Evolutionary conservation across 176 grass and related monocot species (phyloP).

Genomic region (Zea luxurians): DNA sequence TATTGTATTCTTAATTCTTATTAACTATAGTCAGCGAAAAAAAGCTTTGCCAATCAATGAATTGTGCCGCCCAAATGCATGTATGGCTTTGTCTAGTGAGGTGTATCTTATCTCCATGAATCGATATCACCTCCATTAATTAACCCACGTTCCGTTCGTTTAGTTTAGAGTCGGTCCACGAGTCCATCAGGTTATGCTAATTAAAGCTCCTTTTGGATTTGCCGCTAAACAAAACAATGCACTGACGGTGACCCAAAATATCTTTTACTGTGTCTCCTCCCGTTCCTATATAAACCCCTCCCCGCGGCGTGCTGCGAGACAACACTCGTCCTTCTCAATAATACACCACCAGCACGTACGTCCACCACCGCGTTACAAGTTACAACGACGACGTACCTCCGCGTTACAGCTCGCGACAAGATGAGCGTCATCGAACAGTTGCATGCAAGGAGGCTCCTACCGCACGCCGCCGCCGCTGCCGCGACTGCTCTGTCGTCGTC

Average conservation of each 20-base stretch:
- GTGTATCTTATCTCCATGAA: constrained; percentile 39
- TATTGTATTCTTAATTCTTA: background rate
- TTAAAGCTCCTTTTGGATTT: background rate
- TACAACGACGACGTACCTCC: too few species aligned
- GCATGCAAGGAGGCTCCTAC: constrained; percentile 54
- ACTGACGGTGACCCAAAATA: constrained; percentile 4
- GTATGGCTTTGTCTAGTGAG: background rate
- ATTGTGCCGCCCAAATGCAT: background rate
- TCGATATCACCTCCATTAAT: constrained; percentile 11
- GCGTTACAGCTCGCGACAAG: background rate
- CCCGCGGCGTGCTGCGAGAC: constrained; percentile 29
- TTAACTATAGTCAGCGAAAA: background rate
- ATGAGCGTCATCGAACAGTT: constrained; percentile 13
- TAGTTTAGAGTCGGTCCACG: background rate
- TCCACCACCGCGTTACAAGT: background rate
- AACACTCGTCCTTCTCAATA: background rate
- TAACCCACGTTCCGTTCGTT: constrained; percentile 8
- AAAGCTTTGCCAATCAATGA: background rate
- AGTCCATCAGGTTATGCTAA: constrained; percentile 7
- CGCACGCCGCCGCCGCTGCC: background rate
- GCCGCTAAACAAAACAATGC: background rate
- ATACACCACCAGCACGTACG: too few species aligned
- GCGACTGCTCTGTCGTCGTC: background rate
- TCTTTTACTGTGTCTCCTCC: constrained; percentile 10
- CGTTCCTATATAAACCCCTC: constrained; percentile 40